Evolutionary conservation across 495 filamentous ascomycete genomes (phyloP), one percentile per base, ranked within the genome.

Genomic region (Penicillium desertorum): DNA sequence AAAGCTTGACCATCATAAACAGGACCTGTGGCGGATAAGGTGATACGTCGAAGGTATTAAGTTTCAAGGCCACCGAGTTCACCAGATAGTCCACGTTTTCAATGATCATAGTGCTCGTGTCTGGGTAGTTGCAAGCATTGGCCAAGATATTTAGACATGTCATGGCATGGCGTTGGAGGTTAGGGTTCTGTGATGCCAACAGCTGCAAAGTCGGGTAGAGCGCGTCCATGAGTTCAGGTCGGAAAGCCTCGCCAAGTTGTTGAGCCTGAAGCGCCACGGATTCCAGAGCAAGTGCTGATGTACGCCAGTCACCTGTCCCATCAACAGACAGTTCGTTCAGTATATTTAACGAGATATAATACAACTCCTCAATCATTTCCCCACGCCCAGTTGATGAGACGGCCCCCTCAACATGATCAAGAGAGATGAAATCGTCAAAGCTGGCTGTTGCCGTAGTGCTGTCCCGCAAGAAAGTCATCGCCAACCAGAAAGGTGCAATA

Each of bases 61-160:
- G 79, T 56, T 93, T 90, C 22, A 97, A 75, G 0, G 88, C 89
- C 6, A 98, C 85, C 0, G 93, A 89, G 66, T 97, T 98, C 46
- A 96, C 87, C 73, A 99, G 87, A 68, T 99, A 99, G 70, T 99
- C 94, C 23, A 88, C 92, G 60, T 99, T 99, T 30, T 91, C 86
- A 45, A 97, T 81, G 45, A 99, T 85, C 58, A 99, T 76, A 11
- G 90, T 84, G 32, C 87, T 86, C 10, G 92, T 85, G 62, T 80
- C 85, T 0, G 64, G 39, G 64, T 98, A 99, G 17, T 83, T 85
- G 69, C 92, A 97, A 1, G 88, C 76, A 8, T 69, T 65, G 9
- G 94, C 87, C 29, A 97, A 76, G 12, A 86, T 83, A 62, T 96
- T 91, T 3, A 99, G 81, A 45, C 88, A 90, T 4, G 84, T 83